phyloP scores from a whole-genome alignment of 164 flowering plant species.

The grape (Vitis vinifera) region DNA sequence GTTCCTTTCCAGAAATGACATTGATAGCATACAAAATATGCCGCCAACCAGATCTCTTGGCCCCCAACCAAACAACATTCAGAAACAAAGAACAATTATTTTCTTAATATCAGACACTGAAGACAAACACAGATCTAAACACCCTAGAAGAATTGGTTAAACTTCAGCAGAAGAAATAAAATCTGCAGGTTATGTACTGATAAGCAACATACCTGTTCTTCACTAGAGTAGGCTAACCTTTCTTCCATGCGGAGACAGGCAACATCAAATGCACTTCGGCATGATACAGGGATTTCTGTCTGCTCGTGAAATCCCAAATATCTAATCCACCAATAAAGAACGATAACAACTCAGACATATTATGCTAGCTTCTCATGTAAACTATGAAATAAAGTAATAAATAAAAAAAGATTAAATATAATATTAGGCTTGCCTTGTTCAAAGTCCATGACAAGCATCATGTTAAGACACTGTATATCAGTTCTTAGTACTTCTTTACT shows the following conservation, averaged over 20 bases:
- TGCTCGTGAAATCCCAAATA: constrained; percentile 79
- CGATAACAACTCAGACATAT: background rate
- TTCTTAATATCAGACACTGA: background rate
- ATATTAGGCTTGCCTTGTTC: too few relatives aligned
- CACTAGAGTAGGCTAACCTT: constrained; percentile 59
- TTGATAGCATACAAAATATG: too few relatives aligned
- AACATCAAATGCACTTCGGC: constrained; percentile 74
- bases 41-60: background rate
- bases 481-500: constrained; percentile 17
- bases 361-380: background rate
- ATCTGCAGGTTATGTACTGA: background rate
- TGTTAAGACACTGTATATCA: too few relatives aligned
- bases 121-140: background rate
- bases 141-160: background rate
- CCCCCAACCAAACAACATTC: background rate
- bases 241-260: constrained; percentile 86
- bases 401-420: too few relatives aligned
- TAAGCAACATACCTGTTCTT: constrained; percentile 61
- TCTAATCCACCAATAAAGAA: constrained; percentile 31
- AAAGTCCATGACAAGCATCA: too few relatives aligned
- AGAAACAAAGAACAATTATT: background rate
- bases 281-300: constrained; percentile 65
- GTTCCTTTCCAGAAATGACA: too few relatives aligned
- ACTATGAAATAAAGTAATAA: background rate
- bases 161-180: constrained; percentile 5